phyloP scores from a whole-genome alignment of 352 stramenopile species.

The Globisporangium solare region DNA sequence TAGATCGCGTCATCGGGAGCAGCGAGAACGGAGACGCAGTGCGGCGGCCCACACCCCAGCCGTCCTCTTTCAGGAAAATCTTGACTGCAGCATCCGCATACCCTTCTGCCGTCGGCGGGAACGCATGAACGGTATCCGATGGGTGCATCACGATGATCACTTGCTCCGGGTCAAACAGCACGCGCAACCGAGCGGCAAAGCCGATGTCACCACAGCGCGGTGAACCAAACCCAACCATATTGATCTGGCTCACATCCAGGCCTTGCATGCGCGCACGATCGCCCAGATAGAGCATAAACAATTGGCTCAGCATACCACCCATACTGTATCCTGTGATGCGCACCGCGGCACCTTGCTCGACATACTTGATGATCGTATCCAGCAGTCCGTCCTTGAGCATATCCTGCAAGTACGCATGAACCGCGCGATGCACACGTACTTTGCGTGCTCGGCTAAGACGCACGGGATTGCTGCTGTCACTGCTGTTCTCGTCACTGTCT shows the following conservation, averaged over 20 bases:
- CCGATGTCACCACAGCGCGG: constrained; percentile 73
- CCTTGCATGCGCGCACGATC: constrained; percentile 72
- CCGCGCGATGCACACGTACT: constrained; percentile 74
- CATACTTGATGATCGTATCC: constrained; percentile 69
- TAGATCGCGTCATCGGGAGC: constrained; percentile 66
- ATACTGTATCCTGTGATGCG: constrained; percentile 86
- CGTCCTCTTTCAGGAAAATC: constrained; percentile 77
- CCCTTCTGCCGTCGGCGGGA: constrained; percentile 74
- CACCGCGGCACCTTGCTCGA: constrained; percentile 62
- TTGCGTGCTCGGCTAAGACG: constrained; percentile 46
- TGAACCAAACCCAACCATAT: constrained; percentile 81
- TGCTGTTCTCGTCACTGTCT: constrained; percentile 55
- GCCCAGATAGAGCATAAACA: constrained; percentile 77
- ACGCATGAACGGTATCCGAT: constrained; percentile 77
- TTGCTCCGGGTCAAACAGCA: constrained; percentile 78
- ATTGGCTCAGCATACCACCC: constrained; percentile 75
- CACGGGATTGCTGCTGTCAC: constrained; percentile 42
- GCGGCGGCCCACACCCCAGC: constrained; percentile 57
- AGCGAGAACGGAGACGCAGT: constrained; percentile 70
- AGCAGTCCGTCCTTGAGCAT: constrained; percentile 79
- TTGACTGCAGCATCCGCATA: constrained; percentile 80
- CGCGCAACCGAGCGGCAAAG: constrained; percentile 64
- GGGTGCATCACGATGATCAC: constrained; percentile 84
- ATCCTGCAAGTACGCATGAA: constrained; percentile 81
- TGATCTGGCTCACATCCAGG: constrained; percentile 75